A percentile compares a stretch with the other conserved stretches of the same genome.
Evolutionary conservation across 2,329 filamentous ascomycete genomes (phyloP).

Genomic region (Xylaria multiplex): DNA sequence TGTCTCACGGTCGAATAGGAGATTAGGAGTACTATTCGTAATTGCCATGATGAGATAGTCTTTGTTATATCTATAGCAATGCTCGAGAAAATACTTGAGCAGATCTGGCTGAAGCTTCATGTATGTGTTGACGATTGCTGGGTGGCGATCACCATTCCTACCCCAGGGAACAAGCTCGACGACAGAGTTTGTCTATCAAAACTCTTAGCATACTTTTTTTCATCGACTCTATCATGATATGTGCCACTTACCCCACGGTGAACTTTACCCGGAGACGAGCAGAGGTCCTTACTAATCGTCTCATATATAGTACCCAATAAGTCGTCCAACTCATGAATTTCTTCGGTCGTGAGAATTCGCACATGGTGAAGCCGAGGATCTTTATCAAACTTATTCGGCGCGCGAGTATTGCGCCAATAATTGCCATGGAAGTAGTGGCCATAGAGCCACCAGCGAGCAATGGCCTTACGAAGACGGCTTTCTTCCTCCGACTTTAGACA

Average conservation of each 20-base stretch:
- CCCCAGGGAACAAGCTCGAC: conserved; percentile 47
- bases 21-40: conserved; percentile 53
- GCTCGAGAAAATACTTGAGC: conserved; percentile 61
- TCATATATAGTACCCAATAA: conserved; percentile 42
- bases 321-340: conserved; percentile 46
- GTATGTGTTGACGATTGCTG: conserved; percentile 51
- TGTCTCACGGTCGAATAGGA: conserved; percentile 53
- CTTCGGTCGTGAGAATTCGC: conserved; percentile 43
- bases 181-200: conserved; percentile 28
- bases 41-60: conserved; percentile 57
- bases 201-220: conserved; percentile 28
- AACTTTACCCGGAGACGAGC: conserved; percentile 44
- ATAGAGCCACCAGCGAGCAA: conserved; percentile 67
- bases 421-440: conserved; percentile 62
- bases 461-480: conserved; percentile 59
- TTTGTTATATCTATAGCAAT: conserved; percentile 58
- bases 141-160: conserved; percentile 44
- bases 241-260: conserved; percentile 39
- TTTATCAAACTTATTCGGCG: conserved; percentile 38
- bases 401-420: conserved; percentile 44
- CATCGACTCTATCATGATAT: background rate
- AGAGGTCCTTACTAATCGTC: conserved; percentile 46
- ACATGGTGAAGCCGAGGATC: conserved; percentile 46
- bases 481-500: conserved; percentile 56
- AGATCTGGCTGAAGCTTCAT: conserved; percentile 62